These are phyloP conservation scores for Filobasidium floriforme DNA, from an alignment of 768 basidiomycete species.

Conservation along the genomic window DNA sequence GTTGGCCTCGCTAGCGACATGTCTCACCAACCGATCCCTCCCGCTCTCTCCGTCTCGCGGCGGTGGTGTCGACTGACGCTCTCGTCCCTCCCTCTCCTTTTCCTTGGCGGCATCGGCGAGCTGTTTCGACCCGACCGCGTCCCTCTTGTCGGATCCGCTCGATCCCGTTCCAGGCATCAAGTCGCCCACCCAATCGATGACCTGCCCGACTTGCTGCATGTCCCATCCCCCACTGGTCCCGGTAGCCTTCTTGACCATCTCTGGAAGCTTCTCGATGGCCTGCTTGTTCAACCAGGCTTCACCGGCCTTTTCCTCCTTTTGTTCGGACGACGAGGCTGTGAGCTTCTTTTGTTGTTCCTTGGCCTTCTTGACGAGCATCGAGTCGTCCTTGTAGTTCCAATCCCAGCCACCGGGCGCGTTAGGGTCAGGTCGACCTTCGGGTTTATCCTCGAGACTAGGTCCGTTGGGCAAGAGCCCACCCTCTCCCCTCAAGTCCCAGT, in stretches of 20 bases:
- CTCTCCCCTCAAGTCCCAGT: conserved; percentile 91
- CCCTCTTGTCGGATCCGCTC: conserved; percentile 28
- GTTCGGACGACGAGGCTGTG: background rate
- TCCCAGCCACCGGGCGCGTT: conserved; percentile 32
- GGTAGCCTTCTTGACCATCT: conserved; percentile 6
- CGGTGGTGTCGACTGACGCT: background rate
- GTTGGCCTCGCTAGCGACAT: background rate
- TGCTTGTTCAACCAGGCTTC: conserved; percentile 15
- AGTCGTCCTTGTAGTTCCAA: conserved; percentile 23
- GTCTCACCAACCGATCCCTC: background rate
- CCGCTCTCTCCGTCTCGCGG: background rate
- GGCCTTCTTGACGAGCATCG: conserved; percentile 15
- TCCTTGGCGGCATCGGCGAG: conserved; percentile 37
- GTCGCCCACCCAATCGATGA: conserved; percentile 48
- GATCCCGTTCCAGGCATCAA: conserved; percentile 50
- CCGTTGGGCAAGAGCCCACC: conserved; percentile 51
- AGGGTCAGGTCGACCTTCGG: conserved; percentile 27
- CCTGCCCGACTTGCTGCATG: conserved; percentile 41
- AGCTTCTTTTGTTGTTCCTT: conserved; percentile 24
- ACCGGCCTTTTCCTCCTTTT: conserved; percentile 10
- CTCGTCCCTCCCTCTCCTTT: conserved; percentile 27
- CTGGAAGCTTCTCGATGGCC: conserved; percentile 18
- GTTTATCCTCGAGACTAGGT: conserved; percentile 22
- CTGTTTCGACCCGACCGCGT: conserved; percentile 33
- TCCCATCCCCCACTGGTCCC: conserved; percentile 28